A percentile compares a stretch with the other conserved stretches of the same genome.
phyloP scores from a whole-genome alignment of 2,329 filamentous ascomycete genomes.

The Neopestalotiopsis sp. region DNA sequence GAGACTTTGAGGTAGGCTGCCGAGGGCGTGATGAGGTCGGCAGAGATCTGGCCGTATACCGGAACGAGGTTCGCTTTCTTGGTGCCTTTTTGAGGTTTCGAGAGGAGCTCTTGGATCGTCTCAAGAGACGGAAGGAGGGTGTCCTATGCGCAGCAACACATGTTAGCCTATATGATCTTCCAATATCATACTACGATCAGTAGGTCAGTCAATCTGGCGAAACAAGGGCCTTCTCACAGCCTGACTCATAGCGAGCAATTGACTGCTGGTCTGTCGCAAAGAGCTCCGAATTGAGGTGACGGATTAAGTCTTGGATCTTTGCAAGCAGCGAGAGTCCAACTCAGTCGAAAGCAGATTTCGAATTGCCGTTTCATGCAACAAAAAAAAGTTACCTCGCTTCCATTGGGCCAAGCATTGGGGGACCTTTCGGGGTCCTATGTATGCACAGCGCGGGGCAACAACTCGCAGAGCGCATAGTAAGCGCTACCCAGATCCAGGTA shows the following conservation, averaged over 20 bases:
- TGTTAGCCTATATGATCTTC: conserved; percentile 14
- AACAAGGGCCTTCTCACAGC: conserved; percentile 25
- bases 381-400: background rate
- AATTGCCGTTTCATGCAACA: background rate
- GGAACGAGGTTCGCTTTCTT: conserved; percentile 75
- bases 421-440: conserved; percentile 8
- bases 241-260: conserved; percentile 29
- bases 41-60: conserved; percentile 82
- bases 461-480: conserved; percentile 4
- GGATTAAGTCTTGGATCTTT: background rate
- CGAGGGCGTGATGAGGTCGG: conserved; percentile 93
- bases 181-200: background rate
- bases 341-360: background rate
- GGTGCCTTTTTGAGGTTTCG: conserved; percentile 37
- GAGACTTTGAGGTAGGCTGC: conserved; percentile 92
- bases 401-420: background rate
- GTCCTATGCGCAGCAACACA: conserved; percentile 34
- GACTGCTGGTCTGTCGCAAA: background rate
- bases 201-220: background rate
- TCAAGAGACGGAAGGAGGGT: conserved; percentile 51
- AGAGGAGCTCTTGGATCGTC: conserved; percentile 49
- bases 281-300: background rate
- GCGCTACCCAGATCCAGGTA: background rate
- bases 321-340: background rate
- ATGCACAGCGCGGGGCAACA: conserved; percentile 6